A percentile compares a stretch with the other conserved stretches of the same genome.
phyloP scores from a whole-genome alignment of 257 asterid genomes.

The Nicotiana undulata region DNA sequence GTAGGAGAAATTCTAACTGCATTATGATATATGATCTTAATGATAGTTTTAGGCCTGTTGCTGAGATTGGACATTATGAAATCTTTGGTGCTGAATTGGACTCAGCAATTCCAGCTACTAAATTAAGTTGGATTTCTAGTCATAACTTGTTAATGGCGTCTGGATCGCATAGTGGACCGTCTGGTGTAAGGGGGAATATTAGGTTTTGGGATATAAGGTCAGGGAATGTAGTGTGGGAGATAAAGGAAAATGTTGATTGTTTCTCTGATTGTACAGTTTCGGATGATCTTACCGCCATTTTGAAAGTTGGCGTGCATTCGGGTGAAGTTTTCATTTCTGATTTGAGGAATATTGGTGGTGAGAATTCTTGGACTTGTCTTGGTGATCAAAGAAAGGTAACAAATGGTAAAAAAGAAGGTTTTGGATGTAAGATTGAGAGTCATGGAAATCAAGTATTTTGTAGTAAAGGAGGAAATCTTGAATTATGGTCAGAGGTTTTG shows the following conservation, averaged over 20 bases:
- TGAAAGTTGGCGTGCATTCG: slow-evolving; percentile 78
- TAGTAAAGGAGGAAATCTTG: slow-evolving; percentile 62
- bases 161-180: slow-evolving; percentile 88
- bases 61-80: slow-evolving; percentile 67
- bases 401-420: slow-evolving; percentile 81
- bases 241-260: slow-evolving; percentile 73
- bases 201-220: slow-evolving; percentile 83
- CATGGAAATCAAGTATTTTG: slow-evolving; percentile 87
- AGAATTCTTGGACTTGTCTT: slow-evolving; percentile 58
- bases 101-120: slow-evolving; percentile 90
- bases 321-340: slow-evolving; percentile 72
- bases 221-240: slow-evolving; percentile 58
- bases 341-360: slow-evolving; percentile 50
- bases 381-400: slow-evolving; percentile 52
- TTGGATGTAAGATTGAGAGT: slow-evolving; percentile 57
- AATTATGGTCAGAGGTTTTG: slow-evolving; percentile 78
- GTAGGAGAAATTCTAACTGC: slow-evolving; percentile 79
- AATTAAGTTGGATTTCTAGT: slow-evolving; percentile 58
- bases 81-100: slow-evolving; percentile 83
- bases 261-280: slow-evolving; percentile 74
- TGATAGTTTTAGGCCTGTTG: slow-evolving; percentile 41
- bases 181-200: slow-evolving; percentile 73
- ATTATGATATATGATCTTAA: slow-evolving; percentile 69
- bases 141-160: slow-evolving; percentile 89
- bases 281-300: slow-evolving; percentile 35